Base-by-base conservation (phyloP, 192 early-diverging fungal species). In the Cladochytrium replicatum region DNA sequence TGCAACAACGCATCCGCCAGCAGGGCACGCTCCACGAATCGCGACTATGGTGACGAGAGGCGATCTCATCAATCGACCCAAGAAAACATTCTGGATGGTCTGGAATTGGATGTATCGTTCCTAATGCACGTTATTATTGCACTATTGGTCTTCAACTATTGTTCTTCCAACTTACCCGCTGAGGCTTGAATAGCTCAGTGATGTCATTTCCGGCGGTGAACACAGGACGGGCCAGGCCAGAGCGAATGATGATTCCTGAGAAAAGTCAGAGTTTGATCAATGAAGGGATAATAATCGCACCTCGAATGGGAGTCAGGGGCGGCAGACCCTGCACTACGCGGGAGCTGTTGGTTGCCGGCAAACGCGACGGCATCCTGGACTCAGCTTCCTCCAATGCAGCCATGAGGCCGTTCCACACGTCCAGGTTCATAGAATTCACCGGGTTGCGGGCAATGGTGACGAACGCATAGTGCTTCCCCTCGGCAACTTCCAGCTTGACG, bases 151-250 rank as follows among this genome's bases (percentile, higher is more conserved):
- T n/a, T n/a, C n/a, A n/a, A n/a, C n/a, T 29, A 41, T 57, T n/a
- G 71, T 63, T 21, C 32, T 50, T 2, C 56, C 54, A 19, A 67
- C 71, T 29, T 62, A 61, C 2, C 65, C 54, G 45, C 65, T 65
- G 15, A 50, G 8, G 28, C 28, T 15, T 9, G 8, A 25, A 9
- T 9, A 44, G 15, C 48, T 48, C 47, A 37, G 38, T 55, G 8
- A 73, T 15, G 43, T 73, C 71, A 54, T 73, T 73, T 1, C 71
- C 71, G 24, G 71, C 71, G 2, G 64, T 73, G 59, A 73, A 73
- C 34, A 73, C 55, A 38, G 57, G 43, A 21, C 62, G 46, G 4
- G 48, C 30, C 2, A 73, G 55, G 13, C 61, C 64, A 13, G 71
- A 73, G 41, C 17, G 34, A 32, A 73, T 54, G 46, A 73, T 61